Evolutionary conservation across 2,329 filamentous ascomycete genomes (phyloP), one percentile per base, ranked within the genome.

Genomic region (Colletotrichum tanaceti): DNA sequence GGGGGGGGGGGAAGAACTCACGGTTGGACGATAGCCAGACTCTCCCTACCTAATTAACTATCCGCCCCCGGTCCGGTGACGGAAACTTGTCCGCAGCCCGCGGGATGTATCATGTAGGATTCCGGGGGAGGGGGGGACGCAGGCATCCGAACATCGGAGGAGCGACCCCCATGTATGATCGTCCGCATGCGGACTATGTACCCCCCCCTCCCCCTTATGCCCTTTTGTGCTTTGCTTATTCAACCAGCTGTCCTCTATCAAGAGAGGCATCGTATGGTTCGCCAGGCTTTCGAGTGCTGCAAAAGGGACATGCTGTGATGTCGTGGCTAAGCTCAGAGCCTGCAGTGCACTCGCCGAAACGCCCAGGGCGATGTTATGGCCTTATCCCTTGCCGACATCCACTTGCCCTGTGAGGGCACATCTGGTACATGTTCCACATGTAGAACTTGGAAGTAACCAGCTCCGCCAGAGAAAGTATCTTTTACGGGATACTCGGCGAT

Each of bases 121-220:
- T 62, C 64, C 35, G 58, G 58, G 58, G 44, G 32, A 47, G n/a
- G 20, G 46, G 9, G n/a, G n/a, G n/a, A 43, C 28, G 3, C 22
- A 18, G 22, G 39, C 14, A 53, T 67, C 65, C 65, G 65, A 64
- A 44, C 18, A 67, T 49, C 65, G 59, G 65, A 67, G 59, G n/a
- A n/a, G n/a, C 28, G 46, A 46, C 7, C 32, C 38, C 28, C 16
- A 22, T 53, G 39, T 39, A 32, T 60, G 11, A 44, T 60, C 18
- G 39, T 58, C 28, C 38, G 46, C 65, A 53, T 53, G 32, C 32
- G 58, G 47, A 49, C 4, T 11, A 38, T n/a, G n/a, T n/a, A n/a
- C n/a, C 28, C 6, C 22, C 20, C 18, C 7, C 28, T 20, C 10
- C 32, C 20, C 18, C 6, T 14, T 39, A 10, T 10, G 22, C 46